Evolutionary conservation across 192 early-diverging fungal species (phyloP).

Genomic region (Backusella tarrabulga): DNA sequence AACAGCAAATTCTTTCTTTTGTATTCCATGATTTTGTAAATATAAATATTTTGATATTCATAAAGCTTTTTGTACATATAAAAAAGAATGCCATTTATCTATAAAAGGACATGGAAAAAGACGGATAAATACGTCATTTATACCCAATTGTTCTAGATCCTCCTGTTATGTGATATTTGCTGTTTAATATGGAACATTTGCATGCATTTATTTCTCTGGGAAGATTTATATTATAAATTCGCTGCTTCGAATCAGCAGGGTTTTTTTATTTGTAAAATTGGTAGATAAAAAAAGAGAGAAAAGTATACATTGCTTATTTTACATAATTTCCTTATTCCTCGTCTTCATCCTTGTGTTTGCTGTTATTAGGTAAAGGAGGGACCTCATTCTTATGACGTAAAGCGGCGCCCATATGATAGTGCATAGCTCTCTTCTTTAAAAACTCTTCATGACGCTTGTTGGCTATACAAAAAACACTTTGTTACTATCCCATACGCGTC

Average conservation of each 20-base stretch:
- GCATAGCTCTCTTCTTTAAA: slow-evolving; percentile 70
- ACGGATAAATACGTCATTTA: not conserved
- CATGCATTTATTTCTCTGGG: too few relatives aligned
- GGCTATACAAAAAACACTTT: slow-evolving; percentile 12
- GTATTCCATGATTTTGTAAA: slow-evolving; percentile 3
- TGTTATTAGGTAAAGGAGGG: slow-evolving; percentile 6
- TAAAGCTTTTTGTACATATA: not conserved
- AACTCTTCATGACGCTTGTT: slow-evolving; percentile 72
- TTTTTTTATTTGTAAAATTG: not conserved
- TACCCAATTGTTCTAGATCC: too few relatives aligned
- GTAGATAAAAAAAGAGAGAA: not conserved
- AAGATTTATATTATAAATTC: too few relatives aligned
- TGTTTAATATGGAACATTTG: too few relatives aligned
- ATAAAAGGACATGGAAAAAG: not conserved
- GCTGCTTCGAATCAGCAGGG: too few relatives aligned
- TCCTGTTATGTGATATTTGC: too few relatives aligned
- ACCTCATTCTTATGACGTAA: slow-evolving; percentile 54
- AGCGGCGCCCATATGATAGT: slow-evolving; percentile 89
- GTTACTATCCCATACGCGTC: not conserved
- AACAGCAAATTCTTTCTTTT: not conserved
- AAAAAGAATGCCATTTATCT: not conserved
- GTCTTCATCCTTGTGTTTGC: not conserved
- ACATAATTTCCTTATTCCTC: not conserved
- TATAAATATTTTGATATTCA: not conserved
- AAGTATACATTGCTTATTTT: not conserved